Percentiles rank a stretch among this genome's conserved stretches.
Conservation (phyloP, 176 grass and related monocot genomes). For the Stipa capillata region DNA sequence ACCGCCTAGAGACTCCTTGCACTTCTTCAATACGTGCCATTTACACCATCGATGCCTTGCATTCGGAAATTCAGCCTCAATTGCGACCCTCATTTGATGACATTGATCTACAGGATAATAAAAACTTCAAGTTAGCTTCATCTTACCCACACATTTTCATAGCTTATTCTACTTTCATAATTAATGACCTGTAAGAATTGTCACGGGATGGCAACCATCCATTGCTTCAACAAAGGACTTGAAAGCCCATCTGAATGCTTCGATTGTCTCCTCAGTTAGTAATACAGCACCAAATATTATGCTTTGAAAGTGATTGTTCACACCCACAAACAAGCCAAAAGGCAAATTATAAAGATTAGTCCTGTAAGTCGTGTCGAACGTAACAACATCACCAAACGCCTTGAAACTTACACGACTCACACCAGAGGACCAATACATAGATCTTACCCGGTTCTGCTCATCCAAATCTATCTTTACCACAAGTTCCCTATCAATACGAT, state of each 20-base stretch:
- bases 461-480: neutral
- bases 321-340: neutral
- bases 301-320: neutral
- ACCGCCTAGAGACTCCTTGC: neutral
- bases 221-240: neutral
- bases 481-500: neutral
- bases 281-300: neutral
- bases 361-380: neutral
- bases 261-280: neutral
- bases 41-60: neutral
- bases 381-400: neutral
- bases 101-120: neutral
- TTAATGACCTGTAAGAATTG: neutral
- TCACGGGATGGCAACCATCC: neutral
- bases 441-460: rapidly evolving
- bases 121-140: no score
- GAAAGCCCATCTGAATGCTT: neutral
- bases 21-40: neutral
- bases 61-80: neutral
- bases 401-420: no score
- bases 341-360: neutral
- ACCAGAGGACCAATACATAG: neutral
- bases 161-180: no score
- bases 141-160: no score
- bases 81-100: neutral